Evolutionary conservation across 495 filamentous ascomycete species (phyloP).

Genomic region (Hypoxylon crocopeplum): DNA sequence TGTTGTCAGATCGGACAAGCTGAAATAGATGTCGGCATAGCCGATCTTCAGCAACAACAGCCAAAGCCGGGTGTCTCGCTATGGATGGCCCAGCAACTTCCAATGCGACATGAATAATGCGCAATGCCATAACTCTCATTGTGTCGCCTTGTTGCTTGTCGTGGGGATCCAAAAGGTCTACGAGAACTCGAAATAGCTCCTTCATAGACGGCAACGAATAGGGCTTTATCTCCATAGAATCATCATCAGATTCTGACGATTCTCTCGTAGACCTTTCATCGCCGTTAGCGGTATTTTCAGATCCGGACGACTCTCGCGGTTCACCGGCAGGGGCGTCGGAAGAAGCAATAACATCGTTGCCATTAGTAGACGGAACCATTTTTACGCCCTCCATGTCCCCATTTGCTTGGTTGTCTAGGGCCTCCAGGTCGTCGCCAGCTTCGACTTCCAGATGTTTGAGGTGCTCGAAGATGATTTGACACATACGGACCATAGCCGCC

Average conservation of each 20-base stretch:
- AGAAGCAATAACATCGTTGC: slow-evolving; percentile 57
- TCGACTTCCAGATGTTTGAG: slow-evolving; percentile 84
- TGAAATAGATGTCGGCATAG: slow-evolving; percentile 96
- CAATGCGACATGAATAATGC: slow-evolving; percentile 96
- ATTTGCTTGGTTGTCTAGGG: slow-evolving; percentile 66
- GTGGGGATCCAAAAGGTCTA: slow-evolving; percentile 91
- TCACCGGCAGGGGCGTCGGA: slow-evolving; percentile 57
- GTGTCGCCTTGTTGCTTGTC: slow-evolving; percentile 90
- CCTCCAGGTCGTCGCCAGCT: slow-evolving; percentile 63
- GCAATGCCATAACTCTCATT: slow-evolving; percentile 94
- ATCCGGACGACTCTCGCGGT: slow-evolving; percentile 53
- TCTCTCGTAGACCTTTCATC: slow-evolving; percentile 30
- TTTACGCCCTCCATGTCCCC: slow-evolving; percentile 76
- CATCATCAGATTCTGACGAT: slow-evolving; percentile 48
- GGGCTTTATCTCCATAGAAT: slow-evolving; percentile 71
- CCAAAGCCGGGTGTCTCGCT: slow-evolving; percentile 88
- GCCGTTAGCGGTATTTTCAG: slow-evolving; percentile 43
- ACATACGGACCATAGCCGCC: slow-evolving; percentile 98
- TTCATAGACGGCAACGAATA: slow-evolving; percentile 93
- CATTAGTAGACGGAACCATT: slow-evolving; percentile 89
- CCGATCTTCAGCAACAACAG: slow-evolving; percentile 88
- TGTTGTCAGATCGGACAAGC: slow-evolving; percentile 93
- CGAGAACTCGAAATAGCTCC: slow-evolving; percentile 93
- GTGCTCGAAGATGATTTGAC: slow-evolving; percentile 93
- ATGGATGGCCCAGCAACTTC: slow-evolving; percentile 97